These are phyloP conservation scores for Zygoascus sp. DNA, from an alignment of 1,139 yeast genomes.

Conservation along the genomic window DNA sequence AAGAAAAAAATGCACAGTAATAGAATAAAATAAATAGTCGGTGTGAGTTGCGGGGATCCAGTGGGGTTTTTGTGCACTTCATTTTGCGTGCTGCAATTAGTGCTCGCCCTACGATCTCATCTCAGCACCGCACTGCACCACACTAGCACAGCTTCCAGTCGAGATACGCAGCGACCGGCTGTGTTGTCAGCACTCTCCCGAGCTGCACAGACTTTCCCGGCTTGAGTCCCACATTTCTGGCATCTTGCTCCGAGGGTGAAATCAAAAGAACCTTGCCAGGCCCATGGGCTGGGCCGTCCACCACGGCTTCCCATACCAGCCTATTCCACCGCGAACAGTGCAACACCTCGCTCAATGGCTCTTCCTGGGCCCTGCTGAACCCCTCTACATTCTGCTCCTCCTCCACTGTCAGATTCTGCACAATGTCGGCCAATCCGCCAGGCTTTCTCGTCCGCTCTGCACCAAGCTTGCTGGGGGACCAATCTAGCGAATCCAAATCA, in stretches of 20 bases:
- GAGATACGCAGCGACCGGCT: conserved; percentile 3
- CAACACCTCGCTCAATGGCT: not conserved
- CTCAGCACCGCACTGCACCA: not conserved
- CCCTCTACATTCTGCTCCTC: conserved; percentile 6
- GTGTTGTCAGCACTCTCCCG: not conserved
- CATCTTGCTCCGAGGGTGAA: not conserved
- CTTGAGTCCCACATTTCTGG: not conserved
- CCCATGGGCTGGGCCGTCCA: not conserved
- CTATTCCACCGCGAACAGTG: conserved; percentile 1
- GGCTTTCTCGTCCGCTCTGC: too few relatives aligned
- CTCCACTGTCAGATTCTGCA: conserved; percentile 14
- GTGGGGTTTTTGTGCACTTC: too few relatives aligned
- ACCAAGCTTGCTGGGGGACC: too few relatives aligned
- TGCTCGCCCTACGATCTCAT: too few relatives aligned
- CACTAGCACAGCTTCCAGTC: conserved; percentile 1
- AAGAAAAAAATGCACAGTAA: too few relatives aligned
- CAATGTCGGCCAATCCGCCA: conserved; percentile 15
- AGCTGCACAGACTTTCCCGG: not conserved
- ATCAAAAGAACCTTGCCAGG: not conserved
- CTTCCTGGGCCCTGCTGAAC: not conserved
- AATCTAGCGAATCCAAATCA: not conserved
- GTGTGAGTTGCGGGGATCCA: too few relatives aligned
- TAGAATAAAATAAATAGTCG: too few relatives aligned
- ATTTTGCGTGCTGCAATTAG: too few relatives aligned
- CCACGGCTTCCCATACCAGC: not conserved